These are phyloP conservation scores for Aspergillus unguis DNA, from an alignment of 2,329 filamentous ascomycete genomes.

Conservation along the genomic window DNA sequence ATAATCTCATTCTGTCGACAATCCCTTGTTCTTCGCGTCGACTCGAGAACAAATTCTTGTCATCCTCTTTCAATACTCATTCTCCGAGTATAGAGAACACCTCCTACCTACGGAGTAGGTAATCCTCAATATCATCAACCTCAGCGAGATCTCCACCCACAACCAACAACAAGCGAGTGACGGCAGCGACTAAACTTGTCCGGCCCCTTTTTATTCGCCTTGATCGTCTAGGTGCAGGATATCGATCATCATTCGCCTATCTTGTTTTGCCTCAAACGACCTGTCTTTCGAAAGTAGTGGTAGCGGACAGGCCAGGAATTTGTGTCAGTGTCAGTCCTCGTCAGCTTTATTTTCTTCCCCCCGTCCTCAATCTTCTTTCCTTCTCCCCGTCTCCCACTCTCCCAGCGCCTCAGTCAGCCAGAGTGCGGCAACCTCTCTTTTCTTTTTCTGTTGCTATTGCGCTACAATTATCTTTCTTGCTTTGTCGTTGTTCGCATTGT, in stretches of 20 bases:
- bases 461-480: slow-evolving; percentile 7
- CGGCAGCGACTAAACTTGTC: slow-evolving; percentile 10
- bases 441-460: slow-evolving; percentile 12
- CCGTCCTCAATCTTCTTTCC: slow-evolving; percentile 10
- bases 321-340: slow-evolving; percentile 5
- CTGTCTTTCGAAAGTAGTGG: slow-evolving; percentile 9
- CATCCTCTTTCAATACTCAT: neutral
- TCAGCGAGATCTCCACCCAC: neutral
- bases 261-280: slow-evolving; percentile 12
- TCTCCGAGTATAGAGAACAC: neutral
- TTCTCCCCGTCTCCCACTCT: slow-evolving; percentile 14
- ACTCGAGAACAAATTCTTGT: no score
- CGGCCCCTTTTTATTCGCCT: slow-evolving; percentile 18
- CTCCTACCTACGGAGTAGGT: no score
- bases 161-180: slow-evolving; percentile 12
- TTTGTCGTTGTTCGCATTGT: slow-evolving; percentile 12
- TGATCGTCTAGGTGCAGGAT: neutral
- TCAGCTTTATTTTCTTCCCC: slow-evolving; percentile 10
- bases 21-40: slow-evolving; percentile 1
- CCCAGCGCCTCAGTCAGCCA: slow-evolving; percentile 6
- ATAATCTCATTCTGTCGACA: slow-evolving; percentile 8
- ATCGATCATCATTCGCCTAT: neutral
- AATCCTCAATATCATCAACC: neutral
- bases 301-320: no score
- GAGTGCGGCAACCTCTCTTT: slow-evolving; percentile 20